phyloP scores from a whole-genome alignment of 1,284 basidiomycete genomes.

The Microbotryum scabiosae region DNA sequence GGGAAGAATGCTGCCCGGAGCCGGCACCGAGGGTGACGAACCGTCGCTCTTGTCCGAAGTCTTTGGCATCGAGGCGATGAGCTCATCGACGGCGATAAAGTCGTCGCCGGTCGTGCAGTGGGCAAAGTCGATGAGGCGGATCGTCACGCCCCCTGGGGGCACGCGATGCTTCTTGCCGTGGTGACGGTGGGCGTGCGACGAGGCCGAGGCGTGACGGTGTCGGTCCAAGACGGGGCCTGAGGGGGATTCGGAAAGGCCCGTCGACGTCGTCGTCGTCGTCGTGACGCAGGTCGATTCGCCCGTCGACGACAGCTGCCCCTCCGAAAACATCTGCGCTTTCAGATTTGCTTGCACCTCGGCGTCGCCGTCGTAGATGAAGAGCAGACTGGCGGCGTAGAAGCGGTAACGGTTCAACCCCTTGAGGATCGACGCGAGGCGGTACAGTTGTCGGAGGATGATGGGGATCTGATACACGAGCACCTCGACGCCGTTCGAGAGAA shows the following conservation, averaged over 20 bases:
- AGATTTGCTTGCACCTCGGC: slow-evolving; percentile 57
- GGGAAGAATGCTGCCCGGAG: slow-evolving; percentile 15
- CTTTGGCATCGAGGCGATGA: slow-evolving; percentile 34
- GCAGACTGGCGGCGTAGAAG: slow-evolving; percentile 94
- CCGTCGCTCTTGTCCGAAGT: slow-evolving; percentile 55
- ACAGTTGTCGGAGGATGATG: slow-evolving; percentile 78
- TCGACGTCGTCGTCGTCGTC: slow-evolving; percentile 30
- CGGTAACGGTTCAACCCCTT: slow-evolving; percentile 80
- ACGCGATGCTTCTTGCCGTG: slow-evolving; percentile 20
- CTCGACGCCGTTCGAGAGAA: slow-evolving; percentile 74
- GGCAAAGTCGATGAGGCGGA: slow-evolving; percentile 96
- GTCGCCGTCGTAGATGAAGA: slow-evolving; percentile 97
- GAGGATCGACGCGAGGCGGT: slow-evolving; percentile 85
- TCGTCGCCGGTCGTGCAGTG: slow-evolving; percentile 95
- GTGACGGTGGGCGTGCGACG: slow-evolving; percentile 9
- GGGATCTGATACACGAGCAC: slow-evolving; percentile 89
- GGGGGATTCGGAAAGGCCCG: neutral
- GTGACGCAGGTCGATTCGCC: slow-evolving; percentile 10
- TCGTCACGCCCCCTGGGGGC: slow-evolving; percentile 70
- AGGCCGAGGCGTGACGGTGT: slow-evolving; percentile 1
- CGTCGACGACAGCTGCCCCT: neutral
- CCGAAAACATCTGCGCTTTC: too few relatives aligned
- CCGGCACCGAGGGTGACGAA: slow-evolving; percentile 51
- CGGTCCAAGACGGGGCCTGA: slow-evolving; percentile 6
- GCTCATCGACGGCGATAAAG: slow-evolving; percentile 53